phyloP scores from a whole-genome alignment of 257 asterid species.

The Solanum bulbocastanum region DNA sequence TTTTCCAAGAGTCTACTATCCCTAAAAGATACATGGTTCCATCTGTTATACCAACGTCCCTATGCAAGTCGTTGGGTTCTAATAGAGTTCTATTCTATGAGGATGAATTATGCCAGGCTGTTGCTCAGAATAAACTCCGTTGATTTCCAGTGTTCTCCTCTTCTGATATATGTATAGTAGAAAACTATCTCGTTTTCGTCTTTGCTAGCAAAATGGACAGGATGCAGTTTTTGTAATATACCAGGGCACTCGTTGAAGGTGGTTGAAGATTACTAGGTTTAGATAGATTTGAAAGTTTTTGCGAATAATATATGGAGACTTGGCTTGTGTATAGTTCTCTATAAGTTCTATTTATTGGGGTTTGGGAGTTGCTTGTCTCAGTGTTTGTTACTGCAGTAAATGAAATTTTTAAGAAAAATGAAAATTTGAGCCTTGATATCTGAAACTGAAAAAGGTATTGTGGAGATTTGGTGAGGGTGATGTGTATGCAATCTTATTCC shows the following conservation, averaged over 20 bases:
- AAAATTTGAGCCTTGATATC: neutral
- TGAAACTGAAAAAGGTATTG: neutral
- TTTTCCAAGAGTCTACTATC: conserved; percentile 60
- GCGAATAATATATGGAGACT: neutral
- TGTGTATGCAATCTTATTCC: neutral
- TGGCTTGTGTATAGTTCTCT: neutral
- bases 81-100: conserved; percentile 81
- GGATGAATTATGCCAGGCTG: conserved; percentile 96
- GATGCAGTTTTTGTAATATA: neutral
- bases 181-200: neutral
- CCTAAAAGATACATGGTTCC: conserved; percentile 64
- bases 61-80: conserved; percentile 77
- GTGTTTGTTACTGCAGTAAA: neutral
- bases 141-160: conserved; percentile 17
- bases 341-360: neutral
- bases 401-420: neutral
- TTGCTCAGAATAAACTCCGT: conserved; percentile 91
- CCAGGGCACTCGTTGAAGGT: neutral
- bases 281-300: neutral
- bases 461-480: neutral
- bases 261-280: neutral
- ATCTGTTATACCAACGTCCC: conserved; percentile 50
- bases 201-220: neutral
- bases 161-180: neutral
- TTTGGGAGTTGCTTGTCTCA: neutral